A percentile compares a stretch with the other conserved stretches of the same genome.
phyloP scores from a whole-genome alignment of 345 rosid genomes.

The Toxicodendron radicans region DNA sequence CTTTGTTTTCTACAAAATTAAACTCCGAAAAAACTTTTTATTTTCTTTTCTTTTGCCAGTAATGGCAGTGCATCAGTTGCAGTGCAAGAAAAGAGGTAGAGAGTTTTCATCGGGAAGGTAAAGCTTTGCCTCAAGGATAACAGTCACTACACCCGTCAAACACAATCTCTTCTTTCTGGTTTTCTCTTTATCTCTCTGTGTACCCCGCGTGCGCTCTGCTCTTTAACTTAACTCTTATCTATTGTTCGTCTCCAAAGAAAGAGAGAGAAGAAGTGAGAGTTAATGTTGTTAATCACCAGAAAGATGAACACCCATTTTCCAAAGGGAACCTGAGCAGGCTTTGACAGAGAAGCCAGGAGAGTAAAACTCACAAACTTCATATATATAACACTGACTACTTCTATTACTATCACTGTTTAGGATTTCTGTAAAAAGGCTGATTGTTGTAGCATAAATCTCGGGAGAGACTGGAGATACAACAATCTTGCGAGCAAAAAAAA shows the following conservation, averaged over 20 bases:
- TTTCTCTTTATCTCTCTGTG: constrained; percentile 17
- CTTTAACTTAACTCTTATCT: constrained; percentile 8
- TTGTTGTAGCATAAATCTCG: constrained; percentile 82
- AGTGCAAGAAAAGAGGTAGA: constrained; percentile 48
- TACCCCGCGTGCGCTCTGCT: constrained; percentile 34
- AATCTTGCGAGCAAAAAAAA: constrained; percentile 20
- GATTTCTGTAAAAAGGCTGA: constrained; percentile 65
- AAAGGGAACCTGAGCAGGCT: constrained; percentile 40
- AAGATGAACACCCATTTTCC: constrained; percentile 42
- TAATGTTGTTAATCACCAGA: constrained; percentile 28
- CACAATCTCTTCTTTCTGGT: neutral
- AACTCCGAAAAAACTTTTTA: constrained; percentile 10
- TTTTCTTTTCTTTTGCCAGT: constrained; percentile 48
- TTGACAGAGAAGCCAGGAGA: constrained; percentile 27
- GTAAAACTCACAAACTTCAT: constrained; percentile 20
- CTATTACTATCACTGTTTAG: constrained; percentile 47
- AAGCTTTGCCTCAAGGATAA: constrained; percentile 30
- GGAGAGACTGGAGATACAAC: constrained; percentile 53
- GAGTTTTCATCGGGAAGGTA: constrained; percentile 88
- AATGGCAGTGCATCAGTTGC: constrained; percentile 67
- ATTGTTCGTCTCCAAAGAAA: neutral
- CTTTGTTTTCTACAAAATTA: constrained; percentile 18
- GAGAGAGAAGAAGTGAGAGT: constrained; percentile 34
- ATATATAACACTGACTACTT: constrained; percentile 4
- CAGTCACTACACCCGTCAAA: constrained; percentile 6